A percentile compares a stretch with the other conserved stretches of the same genome.
These are phyloP conservation scores for Pythium coloratum DNA, from an alignment of 352 stramenopile genomes.

Conservation along the genomic window DNA sequence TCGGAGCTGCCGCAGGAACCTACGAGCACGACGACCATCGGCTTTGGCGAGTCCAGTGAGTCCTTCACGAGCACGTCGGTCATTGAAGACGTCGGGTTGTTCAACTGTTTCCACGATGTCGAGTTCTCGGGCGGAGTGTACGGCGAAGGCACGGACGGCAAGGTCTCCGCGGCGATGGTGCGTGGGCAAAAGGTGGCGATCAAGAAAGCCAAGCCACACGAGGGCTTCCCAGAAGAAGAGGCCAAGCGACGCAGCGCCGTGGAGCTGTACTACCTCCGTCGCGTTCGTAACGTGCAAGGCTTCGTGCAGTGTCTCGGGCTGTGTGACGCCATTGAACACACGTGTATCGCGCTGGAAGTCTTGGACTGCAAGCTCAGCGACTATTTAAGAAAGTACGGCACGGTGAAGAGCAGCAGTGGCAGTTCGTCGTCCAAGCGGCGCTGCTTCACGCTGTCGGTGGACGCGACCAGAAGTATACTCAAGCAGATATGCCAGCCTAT, in stretches of 20 bases:
- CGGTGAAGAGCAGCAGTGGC: slow-evolving; percentile 27
- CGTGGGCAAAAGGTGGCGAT: slow-evolving; percentile 78
- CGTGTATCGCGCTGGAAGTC: slow-evolving; percentile 84
- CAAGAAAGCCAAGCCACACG: slow-evolving; percentile 79
- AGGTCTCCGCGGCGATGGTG: slow-evolving; percentile 75
- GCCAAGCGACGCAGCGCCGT: slow-evolving; percentile 78
- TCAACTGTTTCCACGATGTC: slow-evolving; percentile 80
- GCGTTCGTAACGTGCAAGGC: slow-evolving; percentile 70
- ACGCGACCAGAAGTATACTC: slow-evolving; percentile 56
- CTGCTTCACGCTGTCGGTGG: slow-evolving; percentile 58
- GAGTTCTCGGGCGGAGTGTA: slow-evolving; percentile 84
- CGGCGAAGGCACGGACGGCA: slow-evolving; percentile 82
- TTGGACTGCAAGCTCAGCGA: slow-evolving; percentile 89
- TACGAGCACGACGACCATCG: slow-evolving; percentile 7
- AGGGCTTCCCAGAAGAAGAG: slow-evolving; percentile 72
- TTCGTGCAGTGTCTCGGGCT: slow-evolving; percentile 83
- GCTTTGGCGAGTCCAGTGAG: slow-evolving; percentile 13
- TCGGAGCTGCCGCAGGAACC: background rate
- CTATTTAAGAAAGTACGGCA: slow-evolving; percentile 73
- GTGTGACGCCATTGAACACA: slow-evolving; percentile 83
- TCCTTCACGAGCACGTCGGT: slow-evolving; percentile 74
- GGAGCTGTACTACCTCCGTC: slow-evolving; percentile 77
- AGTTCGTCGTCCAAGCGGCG: slow-evolving; percentile 34
- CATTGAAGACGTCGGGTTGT: slow-evolving; percentile 82
- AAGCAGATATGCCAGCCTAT: slow-evolving; percentile 78